These are phyloP conservation scores for Macrolepiota fuliginosa DNA, from an alignment of 768 basidiomycete species.

Conservation along the genomic window DNA sequence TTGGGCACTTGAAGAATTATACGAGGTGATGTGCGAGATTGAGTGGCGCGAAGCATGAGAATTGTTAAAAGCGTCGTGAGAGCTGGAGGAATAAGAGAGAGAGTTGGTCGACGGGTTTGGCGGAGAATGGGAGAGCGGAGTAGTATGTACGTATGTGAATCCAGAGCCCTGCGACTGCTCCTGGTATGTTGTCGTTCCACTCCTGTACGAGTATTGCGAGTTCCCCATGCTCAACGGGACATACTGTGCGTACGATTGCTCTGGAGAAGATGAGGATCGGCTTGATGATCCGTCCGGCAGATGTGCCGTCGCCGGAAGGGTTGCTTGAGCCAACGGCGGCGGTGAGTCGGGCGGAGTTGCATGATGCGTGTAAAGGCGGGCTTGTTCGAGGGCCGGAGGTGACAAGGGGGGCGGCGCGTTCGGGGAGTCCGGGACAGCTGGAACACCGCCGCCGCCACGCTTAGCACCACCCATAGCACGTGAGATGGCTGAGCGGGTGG, in stretches of 20 bases:
- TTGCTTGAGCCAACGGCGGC: constrained; percentile 51
- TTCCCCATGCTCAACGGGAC: constrained; percentile 11
- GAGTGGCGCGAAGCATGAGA: constrained; percentile 53
- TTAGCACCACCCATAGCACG: constrained; percentile 34
- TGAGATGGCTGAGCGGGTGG: constrained; percentile 58
- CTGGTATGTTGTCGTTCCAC: constrained; percentile 42
- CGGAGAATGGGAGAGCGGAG: constrained; percentile 27
- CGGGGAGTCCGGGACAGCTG: background rate
- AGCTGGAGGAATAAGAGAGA: constrained; percentile 27
- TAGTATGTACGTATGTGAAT: constrained; percentile 38
- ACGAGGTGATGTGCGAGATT: constrained; percentile 54
- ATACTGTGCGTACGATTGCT: constrained; percentile 35
- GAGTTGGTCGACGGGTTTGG: constrained; percentile 18
- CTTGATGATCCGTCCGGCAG: constrained; percentile 30
- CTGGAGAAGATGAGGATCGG: constrained; percentile 46
- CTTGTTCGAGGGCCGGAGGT: constrained; percentile 46
- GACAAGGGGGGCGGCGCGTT: constrained; percentile 29
- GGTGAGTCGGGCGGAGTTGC: constrained; percentile 54
- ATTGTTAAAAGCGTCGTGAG: constrained; percentile 25
- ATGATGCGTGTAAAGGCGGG: constrained; percentile 32
- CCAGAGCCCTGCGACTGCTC: constrained; percentile 36
- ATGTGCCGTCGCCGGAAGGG: constrained; percentile 40
- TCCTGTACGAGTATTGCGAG: constrained; percentile 35
- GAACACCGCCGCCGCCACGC: constrained; percentile 15
- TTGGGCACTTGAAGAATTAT: constrained; percentile 34